Evolutionary conservation across 139 green algal genomes (phyloP).

Genomic region (Coelastrella sp.): DNA sequence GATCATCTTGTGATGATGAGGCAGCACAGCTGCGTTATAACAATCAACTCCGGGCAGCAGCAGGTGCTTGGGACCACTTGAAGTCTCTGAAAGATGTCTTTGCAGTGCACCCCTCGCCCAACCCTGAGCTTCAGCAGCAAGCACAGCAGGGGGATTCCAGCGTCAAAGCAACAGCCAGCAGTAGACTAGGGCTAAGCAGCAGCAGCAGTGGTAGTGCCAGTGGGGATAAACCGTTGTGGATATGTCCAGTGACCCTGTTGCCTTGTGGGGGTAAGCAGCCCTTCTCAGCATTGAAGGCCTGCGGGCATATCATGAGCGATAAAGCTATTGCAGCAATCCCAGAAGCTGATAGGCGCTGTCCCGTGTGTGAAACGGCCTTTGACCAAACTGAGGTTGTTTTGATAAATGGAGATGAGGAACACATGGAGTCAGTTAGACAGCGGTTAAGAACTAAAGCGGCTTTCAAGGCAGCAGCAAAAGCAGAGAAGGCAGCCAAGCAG

Average conservation of each 20-base stretch:
- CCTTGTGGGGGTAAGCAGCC: neutral
- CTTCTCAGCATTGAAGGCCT: slow-evolving; percentile 7
- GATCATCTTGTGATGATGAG: slow-evolving; percentile 32
- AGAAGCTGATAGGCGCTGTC: neutral
- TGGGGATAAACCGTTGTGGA: neutral
- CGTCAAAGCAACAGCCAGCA: neutral
- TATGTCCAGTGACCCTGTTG: slow-evolving; percentile 28
- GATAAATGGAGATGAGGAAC: slow-evolving; percentile 22
- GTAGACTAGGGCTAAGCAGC: neutral
- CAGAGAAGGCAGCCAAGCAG: neutral
- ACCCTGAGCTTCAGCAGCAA: neutral
- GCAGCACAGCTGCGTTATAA: slow-evolving; percentile 44
- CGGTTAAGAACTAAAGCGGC: slow-evolving; percentile 1
- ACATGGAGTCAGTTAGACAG: slow-evolving; percentile 14
- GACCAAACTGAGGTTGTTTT: neutral
- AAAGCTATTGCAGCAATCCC: neutral
- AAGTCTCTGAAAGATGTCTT: slow-evolving; percentile 59
- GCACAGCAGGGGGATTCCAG: neutral
- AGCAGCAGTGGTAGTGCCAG: neutral
- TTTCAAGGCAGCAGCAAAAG: slow-evolving; percentile 14
- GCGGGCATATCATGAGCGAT: slow-evolving; percentile 28
- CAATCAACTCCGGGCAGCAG: slow-evolving; percentile 51
- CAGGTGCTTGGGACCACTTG: slow-evolving; percentile 54
- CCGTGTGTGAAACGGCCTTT: slow-evolving; percentile 5
- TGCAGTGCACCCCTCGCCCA: slow-evolving; percentile 34